These are phyloP conservation scores for Melampsora larici-populina DNA, from an alignment of 1,284 basidiomycete species.

Conservation along the genomic window DNA sequence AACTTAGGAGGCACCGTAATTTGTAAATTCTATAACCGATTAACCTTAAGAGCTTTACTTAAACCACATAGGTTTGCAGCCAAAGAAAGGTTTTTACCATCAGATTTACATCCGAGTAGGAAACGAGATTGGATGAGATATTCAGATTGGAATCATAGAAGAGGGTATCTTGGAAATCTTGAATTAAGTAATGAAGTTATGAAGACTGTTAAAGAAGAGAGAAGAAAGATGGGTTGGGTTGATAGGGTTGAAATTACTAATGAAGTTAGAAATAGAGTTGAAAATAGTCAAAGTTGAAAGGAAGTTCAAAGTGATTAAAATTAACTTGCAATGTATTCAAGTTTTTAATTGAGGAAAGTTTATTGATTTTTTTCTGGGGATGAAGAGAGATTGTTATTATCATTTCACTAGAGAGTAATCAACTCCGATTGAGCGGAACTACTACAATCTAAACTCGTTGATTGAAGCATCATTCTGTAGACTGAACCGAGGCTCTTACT, in stretches of 20 bases:
- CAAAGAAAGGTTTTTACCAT: slow-evolving; percentile 34
- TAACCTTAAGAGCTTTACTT: slow-evolving; percentile 75
- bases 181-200: not conserved
- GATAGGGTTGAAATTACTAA: slow-evolving; percentile 12
- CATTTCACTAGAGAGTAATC: too few relatives aligned
- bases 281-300: not conserved
- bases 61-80: slow-evolving; percentile 55
- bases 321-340: too few relatives aligned
- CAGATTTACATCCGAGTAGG: slow-evolving; percentile 25
- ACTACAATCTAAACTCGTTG: too few relatives aligned
- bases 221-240: slow-evolving; percentile 27
- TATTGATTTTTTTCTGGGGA: too few relatives aligned
- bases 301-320: too few relatives aligned
- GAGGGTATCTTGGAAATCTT: slow-evolving; percentile 39
- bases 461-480: too few relatives aligned
- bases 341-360: too few relatives aligned
- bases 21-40: slow-evolving; percentile 86
- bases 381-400: too few relatives aligned
- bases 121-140: slow-evolving; percentile 42
- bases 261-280: slow-evolving; percentile 23
- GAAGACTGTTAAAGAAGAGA: not conserved
- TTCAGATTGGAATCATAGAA: slow-evolving; percentile 38
- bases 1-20: slow-evolving; percentile 74
- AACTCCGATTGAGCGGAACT: too few relatives aligned
- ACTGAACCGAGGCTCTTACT: too few relatives aligned